phyloP scores from a whole-genome alignment of 2,329 filamentous ascomycete species.

The Pseudopithomyces maydicus region DNA sequence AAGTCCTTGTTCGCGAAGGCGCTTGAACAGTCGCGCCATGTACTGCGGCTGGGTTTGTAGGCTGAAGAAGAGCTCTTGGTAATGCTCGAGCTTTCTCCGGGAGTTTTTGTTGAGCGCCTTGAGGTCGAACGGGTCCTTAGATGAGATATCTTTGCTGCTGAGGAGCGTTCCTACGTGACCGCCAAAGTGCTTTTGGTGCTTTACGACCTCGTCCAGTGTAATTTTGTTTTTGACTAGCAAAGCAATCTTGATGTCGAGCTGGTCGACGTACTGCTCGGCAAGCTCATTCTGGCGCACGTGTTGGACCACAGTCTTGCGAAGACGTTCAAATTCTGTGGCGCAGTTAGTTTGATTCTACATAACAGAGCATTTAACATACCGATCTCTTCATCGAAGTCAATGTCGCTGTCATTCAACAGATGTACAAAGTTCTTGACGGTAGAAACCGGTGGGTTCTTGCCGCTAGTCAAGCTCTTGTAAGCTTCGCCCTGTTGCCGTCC shows the following conservation, averaged over 20 bases:
- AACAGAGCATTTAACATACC: constrained; percentile 35
- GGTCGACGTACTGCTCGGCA: constrained; percentile 96
- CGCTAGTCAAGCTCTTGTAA: constrained; percentile 94
- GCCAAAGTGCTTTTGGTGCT: constrained; percentile 94
- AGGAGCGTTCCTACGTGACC: constrained; percentile 84
- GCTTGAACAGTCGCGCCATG: constrained; percentile 83
- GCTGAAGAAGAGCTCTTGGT: constrained; percentile 97
- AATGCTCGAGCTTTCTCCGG: constrained; percentile 90
- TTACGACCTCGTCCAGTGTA: constrained; percentile 94
- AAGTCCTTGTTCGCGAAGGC: constrained; percentile 80
- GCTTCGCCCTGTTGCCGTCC: constrained; percentile 96
- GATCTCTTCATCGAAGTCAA: constrained; percentile 98
- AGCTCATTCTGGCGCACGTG: constrained; percentile 97
- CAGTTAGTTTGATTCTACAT: constrained; percentile 20
- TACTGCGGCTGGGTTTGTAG: constrained; percentile 97
- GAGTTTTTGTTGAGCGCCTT: constrained; percentile 98
- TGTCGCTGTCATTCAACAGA: constrained; percentile 95
- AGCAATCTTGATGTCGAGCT: constrained; percentile 98
- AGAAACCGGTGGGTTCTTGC: constrained; percentile 94
- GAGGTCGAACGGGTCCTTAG: constrained; percentile 90
- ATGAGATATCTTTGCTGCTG: constrained; percentile 85
- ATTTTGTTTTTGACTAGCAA: constrained; percentile 99
- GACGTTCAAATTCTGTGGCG: constrained; percentile 77
- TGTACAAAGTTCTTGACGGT: constrained; percentile 99
- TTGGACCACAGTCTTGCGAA: constrained; percentile 95